These are phyloP conservation scores for Yarrowia bubula DNA, from an alignment of 805 yeast genomes.

Conservation along the genomic window DNA sequence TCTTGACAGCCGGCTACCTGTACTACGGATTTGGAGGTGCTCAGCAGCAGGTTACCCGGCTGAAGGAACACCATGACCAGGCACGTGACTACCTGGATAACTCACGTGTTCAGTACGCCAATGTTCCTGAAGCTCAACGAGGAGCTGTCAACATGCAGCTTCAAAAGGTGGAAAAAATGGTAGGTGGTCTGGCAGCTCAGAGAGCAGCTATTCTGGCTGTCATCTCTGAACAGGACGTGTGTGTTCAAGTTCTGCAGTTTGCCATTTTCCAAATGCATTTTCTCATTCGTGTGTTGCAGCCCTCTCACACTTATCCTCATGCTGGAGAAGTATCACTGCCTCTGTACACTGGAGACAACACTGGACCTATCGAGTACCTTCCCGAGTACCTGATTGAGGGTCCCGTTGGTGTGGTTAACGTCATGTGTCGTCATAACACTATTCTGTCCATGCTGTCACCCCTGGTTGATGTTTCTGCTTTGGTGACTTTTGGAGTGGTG, in stretches of 20 bases:
- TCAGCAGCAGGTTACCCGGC: conserved; percentile 53
- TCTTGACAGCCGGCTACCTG: conserved; percentile 68
- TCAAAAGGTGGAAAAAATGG: conserved; percentile 46
- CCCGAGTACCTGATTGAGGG: conserved; percentile 90
- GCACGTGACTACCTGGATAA: conserved; percentile 44
- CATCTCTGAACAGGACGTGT: conserved; percentile 52
- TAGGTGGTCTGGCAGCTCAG: conserved; percentile 41
- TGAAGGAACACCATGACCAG: conserved; percentile 50
- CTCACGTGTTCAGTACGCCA: conserved; percentile 46
- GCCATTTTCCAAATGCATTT: conserved; percentile 73
- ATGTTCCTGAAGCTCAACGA: conserved; percentile 16
- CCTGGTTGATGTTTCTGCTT: conserved; percentile 52
- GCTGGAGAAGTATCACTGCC: conserved; percentile 50
- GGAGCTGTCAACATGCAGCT: conserved; percentile 39
- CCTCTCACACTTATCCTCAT: conserved; percentile 48
- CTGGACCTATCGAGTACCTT: conserved; percentile 56
- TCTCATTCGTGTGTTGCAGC: conserved; percentile 69
- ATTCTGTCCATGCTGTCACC: conserved; percentile 42
- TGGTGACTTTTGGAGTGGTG: conserved; percentile 70
- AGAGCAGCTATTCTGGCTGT: conserved; percentile 48
- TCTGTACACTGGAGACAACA: background rate
- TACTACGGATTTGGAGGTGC: conserved; percentile 91
- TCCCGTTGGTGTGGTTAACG: conserved; percentile 50
- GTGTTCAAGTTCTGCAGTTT: conserved; percentile 66
- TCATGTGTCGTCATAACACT: conserved; percentile 28